Base-by-base conservation (phyloP, 2,329 filamentous ascomycete genomes). In the Whalleya microplaca region DNA sequence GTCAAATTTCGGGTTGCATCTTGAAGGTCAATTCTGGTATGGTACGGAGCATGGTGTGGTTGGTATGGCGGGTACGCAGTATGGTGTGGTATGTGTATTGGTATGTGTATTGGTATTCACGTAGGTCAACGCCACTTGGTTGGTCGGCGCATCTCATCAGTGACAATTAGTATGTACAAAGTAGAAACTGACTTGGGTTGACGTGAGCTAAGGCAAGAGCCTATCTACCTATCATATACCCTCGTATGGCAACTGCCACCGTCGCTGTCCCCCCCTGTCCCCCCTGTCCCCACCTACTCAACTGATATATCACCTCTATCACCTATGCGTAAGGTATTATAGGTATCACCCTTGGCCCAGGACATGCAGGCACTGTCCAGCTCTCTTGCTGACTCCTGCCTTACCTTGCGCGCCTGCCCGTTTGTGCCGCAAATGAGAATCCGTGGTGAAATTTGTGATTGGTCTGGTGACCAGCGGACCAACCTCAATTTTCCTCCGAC, bases 391-490 rank as follows among this genome's bases (percentile, higher is more conserved):
- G 32, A 12, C 14, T 16, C 9, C 32, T 37, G 9, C 32, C 32
- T 37, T 12, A 16, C 32, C 32, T 37, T 37, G 32, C 32, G 5
- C 10, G 9, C 40, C 21, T 14, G 14, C 32, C 32, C 14, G 32
- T 16, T 12, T 16, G 9, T 50, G 48, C 61, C 56, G 56, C 61
- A 64, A 64, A 64, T 64, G 56, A 64, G 53, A 62, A 47, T 16
- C 32, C 14, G 32, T 48, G 40, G 49, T 51, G 51, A 56, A 48
- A 63, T 59, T 56, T 51, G 59, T 63, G 63, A 63, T 65, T 65
- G 63, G 62, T 64, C 63, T 64, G 59, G 57, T 65, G 63, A 65
- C 63, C 61, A 58, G 59, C 56, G 55, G 56, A 48, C 48, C 7
- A 20, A 37, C 21, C 27, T 41, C 42, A 41, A 47, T 37, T 45